Evolutionary conservation across 2,329 filamentous ascomycete genomes (phyloP).

Genomic region (Myrmaecium sp.): DNA sequence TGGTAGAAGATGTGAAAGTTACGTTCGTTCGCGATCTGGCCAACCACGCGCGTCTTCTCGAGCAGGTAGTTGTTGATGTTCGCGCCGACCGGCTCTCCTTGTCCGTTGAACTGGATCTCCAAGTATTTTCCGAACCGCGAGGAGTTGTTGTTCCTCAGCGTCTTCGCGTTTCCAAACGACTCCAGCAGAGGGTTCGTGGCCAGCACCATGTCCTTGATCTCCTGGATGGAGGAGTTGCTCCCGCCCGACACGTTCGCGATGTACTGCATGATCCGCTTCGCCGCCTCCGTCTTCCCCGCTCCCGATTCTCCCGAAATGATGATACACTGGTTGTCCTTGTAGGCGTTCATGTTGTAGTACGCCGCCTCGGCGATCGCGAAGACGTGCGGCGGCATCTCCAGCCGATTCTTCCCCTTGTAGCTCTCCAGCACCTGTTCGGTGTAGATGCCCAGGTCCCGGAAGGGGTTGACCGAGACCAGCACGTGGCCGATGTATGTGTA

Average conservation of each 20-base stretch:
- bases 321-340: conserved; percentile 97
- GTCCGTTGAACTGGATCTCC: conserved; percentile 84
- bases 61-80: conserved; percentile 97
- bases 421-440: conserved; percentile 84
- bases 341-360: conserved; percentile 99
- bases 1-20: conserved; percentile 99
- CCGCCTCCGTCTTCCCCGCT: conserved; percentile 94
- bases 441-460: conserved; percentile 94
- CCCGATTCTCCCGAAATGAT: conserved; percentile 98
- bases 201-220: conserved; percentile 98
- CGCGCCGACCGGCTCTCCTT: conserved; percentile 84
- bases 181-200: conserved; percentile 94
- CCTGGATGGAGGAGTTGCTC: conserved; percentile 68
- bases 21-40: conserved; percentile 86
- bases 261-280: conserved; percentile 98
- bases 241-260: conserved; percentile 93
- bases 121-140: conserved; percentile 97
- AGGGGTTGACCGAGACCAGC: conserved; percentile 95
- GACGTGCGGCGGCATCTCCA: conserved; percentile 90
- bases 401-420: conserved; percentile 90
- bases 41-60: conserved; percentile 87
- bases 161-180: conserved; percentile 97
- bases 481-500: conserved; percentile 99
- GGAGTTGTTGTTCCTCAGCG: conserved; percentile 94
- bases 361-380: conserved; percentile 91